Conservation (phyloP, 2,329 filamentous ascomycete genomes). For the Trichothecium roseum region DNA sequence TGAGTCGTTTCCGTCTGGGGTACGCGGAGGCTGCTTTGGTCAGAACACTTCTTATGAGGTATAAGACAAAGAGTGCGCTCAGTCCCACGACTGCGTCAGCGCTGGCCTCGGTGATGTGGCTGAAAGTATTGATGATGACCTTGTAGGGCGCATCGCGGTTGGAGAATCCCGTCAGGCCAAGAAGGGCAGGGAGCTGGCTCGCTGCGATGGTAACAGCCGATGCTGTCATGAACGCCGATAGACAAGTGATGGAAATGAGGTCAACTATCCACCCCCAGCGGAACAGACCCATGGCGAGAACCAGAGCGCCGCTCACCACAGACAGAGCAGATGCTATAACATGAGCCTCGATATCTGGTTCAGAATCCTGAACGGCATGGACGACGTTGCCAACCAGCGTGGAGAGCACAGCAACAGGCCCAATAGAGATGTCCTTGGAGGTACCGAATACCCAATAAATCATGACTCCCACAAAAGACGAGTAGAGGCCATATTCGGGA, state of each 20-base stretch:
- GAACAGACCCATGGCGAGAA: conserved; percentile 67
- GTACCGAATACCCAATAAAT: conserved; percentile 98
- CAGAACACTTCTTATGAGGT: conserved; percentile 60
- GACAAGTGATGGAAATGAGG: conserved; percentile 79
- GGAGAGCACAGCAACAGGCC: conserved; percentile 91
- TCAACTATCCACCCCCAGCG: conserved; percentile 86
- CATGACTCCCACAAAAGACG: conserved; percentile 90
- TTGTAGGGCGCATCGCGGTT: conserved; percentile 70
- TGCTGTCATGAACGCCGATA: conserved; percentile 94
- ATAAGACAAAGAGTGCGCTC: conserved; percentile 69
- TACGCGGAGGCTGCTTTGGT: conserved; percentile 56
- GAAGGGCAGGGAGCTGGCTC: conserved; percentile 71
- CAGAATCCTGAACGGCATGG: conserved; percentile 42
- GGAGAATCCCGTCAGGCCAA: conserved; percentile 68
- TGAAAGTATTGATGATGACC: conserved; percentile 75
- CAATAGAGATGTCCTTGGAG: conserved; percentile 97
- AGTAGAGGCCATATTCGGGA: conserved; percentile 70
- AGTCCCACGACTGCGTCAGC: conserved; percentile 84
- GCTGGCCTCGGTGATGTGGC: conserved; percentile 53
- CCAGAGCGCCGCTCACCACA: conserved; percentile 66
- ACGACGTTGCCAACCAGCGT: conserved; percentile 81
- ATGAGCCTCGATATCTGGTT: conserved; percentile 49
- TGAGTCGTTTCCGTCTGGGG: conserved; percentile 58
- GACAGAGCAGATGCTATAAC: conserved; percentile 70
- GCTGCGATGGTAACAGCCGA: conserved; percentile 81